Evolutionary conservation across 352 stramenopile species (phyloP).

Genomic region (Globisporangium splendens): DNA sequence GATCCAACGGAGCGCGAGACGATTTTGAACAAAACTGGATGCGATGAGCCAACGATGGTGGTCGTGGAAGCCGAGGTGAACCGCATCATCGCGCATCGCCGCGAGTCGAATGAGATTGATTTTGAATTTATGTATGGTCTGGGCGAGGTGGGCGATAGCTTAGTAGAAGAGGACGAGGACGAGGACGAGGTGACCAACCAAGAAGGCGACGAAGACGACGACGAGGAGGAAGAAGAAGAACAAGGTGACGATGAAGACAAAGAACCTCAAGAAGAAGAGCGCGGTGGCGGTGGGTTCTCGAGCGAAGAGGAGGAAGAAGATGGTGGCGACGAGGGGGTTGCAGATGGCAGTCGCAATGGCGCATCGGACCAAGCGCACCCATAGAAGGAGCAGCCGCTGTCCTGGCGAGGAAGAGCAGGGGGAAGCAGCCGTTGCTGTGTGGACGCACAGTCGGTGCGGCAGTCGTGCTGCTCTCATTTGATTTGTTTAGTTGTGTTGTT

Average conservation of each 20-base stretch:
- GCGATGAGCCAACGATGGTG: conserved; percentile 59
- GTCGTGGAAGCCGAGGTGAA: conserved; percentile 82
- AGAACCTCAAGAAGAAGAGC: not conserved
- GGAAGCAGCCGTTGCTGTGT: too few species aligned
- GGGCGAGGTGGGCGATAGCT: conserved; percentile 24
- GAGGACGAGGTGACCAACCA: conserved; percentile 31
- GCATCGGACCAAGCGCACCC: too few species aligned
- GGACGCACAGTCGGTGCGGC: too few species aligned
- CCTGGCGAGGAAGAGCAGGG: too few species aligned
- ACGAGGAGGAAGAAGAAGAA: conserved; percentile 22
- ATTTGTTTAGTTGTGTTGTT: too few species aligned
- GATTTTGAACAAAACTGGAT: conserved; percentile 79
- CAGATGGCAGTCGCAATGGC: too few species aligned
- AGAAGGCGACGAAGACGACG: conserved; percentile 27
- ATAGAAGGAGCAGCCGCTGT: too few species aligned
- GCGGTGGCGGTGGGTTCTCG: conserved; percentile 10
- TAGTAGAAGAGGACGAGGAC: conserved; percentile 28
- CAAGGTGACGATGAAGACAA: conserved; percentile 20
- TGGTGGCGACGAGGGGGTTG: too few species aligned
- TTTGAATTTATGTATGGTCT: conserved; percentile 75
- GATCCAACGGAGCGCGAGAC: conserved; percentile 69
- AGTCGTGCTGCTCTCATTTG: too few species aligned
- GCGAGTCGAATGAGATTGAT: conserved; percentile 82
- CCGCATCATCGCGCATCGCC: conserved; percentile 71
- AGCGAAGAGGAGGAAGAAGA: conserved; percentile 12